Percentiles rank a stretch among this genome's conserved stretches.
Conservation (phyloP, 2,329 filamentous ascomycete species). For the Penicillium sp. region DNA sequence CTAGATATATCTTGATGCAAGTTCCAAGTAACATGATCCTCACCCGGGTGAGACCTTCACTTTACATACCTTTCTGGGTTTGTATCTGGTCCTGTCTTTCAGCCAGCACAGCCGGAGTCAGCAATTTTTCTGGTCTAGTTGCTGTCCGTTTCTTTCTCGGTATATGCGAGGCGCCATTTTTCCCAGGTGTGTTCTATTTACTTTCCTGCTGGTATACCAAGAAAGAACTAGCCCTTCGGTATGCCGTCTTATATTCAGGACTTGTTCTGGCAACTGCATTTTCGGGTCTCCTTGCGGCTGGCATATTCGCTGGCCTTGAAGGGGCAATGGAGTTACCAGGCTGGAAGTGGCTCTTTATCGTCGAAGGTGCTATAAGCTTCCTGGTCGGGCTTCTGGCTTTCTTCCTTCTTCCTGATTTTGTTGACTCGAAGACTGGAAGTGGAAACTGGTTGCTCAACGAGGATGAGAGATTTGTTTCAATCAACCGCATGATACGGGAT, state of each 20-base stretch:
- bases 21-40: too few species aligned
- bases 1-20: too few species aligned
- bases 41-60: too few species aligned
- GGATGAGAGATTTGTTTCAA: too few species aligned
- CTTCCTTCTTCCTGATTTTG: constrained; percentile 40
- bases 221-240: constrained; percentile 54
- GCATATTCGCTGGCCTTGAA: constrained; percentile 15
- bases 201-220: constrained; percentile 70
- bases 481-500: too few species aligned
- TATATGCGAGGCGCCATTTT: constrained; percentile 48
- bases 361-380: constrained; percentile 57
- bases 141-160: constrained; percentile 43
- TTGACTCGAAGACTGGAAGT: too few species aligned
- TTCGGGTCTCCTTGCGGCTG: constrained; percentile 20
- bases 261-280: constrained; percentile 19
- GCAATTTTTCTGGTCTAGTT: constrained; percentile 42
- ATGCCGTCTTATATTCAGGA: constrained; percentile 18
- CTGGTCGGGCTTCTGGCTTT: constrained; percentile 44
- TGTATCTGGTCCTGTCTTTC: too few species aligned
- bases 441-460: too few species aligned
- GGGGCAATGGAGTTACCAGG: constrained; percentile 11
- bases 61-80: too few species aligned
- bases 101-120: constrained; percentile 35
- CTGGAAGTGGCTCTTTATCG: constrained; percentile 60
- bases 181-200: constrained; percentile 65